Conservation (phyloP, 371 early-diverging fungal species). For the Entomophthora muscae region DNA sequence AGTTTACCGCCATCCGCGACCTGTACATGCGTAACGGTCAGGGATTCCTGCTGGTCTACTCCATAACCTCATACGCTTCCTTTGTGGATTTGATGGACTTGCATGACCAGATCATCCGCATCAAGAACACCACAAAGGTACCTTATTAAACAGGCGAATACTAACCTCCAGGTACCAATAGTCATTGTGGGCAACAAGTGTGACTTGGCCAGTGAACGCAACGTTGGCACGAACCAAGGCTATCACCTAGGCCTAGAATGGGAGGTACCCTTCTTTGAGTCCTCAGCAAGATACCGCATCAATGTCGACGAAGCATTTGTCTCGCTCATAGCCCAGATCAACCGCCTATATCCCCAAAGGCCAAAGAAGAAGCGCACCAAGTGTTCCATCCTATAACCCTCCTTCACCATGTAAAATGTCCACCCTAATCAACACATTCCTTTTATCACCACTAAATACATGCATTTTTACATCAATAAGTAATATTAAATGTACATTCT, state of each 20-base stretch:
- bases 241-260: constrained; percentile 39
- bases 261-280: constrained; percentile 61
- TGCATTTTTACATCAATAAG: too few relatives aligned
- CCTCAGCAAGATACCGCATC: constrained; percentile 64
- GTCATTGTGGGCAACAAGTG: constrained; percentile 76
- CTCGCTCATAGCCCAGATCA: constrained; percentile 35
- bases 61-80: constrained; percentile 65
- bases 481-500: too few relatives aligned
- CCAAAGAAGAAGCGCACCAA: neutral
- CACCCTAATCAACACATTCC: too few relatives aligned
- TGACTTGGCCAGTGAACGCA: constrained; percentile 62
- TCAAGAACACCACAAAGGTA: constrained; percentile 67
- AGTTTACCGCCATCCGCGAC: constrained; percentile 83
- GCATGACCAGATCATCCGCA: constrained; percentile 58
- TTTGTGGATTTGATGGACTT: constrained; percentile 59
- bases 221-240: constrained; percentile 47
- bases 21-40: constrained; percentile 83
- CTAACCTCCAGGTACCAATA: constrained; percentile 48
- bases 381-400: neutral
- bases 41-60: constrained; percentile 74
- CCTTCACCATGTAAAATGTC: too few relatives aligned
- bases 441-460: too few relatives aligned
- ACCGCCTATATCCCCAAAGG: neutral
- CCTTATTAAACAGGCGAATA: constrained; percentile 9
- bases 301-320: constrained; percentile 63